Conservation (phyloP, 495 filamentous ascomycete species). For the Cladorrhinum samala region DNA sequence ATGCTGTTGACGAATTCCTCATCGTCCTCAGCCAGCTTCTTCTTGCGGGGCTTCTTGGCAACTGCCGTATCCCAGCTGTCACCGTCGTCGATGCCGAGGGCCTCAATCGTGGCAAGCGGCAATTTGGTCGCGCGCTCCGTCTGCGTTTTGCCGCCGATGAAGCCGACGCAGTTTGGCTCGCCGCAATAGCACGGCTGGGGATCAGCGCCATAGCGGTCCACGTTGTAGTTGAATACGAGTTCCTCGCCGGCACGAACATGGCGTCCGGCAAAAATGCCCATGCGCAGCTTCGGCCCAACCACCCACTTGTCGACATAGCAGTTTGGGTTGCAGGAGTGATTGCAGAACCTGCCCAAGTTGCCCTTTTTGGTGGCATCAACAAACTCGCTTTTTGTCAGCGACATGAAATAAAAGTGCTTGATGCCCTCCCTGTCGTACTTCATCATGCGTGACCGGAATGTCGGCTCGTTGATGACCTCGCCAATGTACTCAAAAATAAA, state of each 20-base stretch:
- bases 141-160: conserved; percentile 95
- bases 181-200: conserved; percentile 96
- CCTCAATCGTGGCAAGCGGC: conserved; percentile 84
- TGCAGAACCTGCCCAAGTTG: conserved; percentile 95
- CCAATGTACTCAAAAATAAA: conserved; percentile 99
- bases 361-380: conserved; percentile 97
- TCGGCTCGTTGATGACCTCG: conserved; percentile 90
- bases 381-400: conserved; percentile 90
- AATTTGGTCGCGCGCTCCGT: conserved; percentile 93
- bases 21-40: conserved; percentile 89
- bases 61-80: conserved; percentile 88
- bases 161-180: conserved; percentile 90
- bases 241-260: conserved; percentile 85
- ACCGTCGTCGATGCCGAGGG: conserved; percentile 88
- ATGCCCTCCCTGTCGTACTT: conserved; percentile 94
- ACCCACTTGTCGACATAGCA: conserved; percentile 99
- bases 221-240: conserved; percentile 99
- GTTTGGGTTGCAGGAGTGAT: conserved; percentile 98
- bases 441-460: conserved; percentile 79
- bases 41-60: conserved; percentile 83
- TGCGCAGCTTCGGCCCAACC: conserved; percentile 93
- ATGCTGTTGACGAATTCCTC: conserved; percentile 94
- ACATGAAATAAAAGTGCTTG: conserved; percentile 99
- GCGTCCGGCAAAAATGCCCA: conserved; percentile 96
- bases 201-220: conserved; percentile 94